Evolutionary conservation across 2,329 filamentous ascomycete genomes (phyloP), one percentile per base, ranked within the genome.

Genomic region (Trichoderma endophyticum): DNA sequence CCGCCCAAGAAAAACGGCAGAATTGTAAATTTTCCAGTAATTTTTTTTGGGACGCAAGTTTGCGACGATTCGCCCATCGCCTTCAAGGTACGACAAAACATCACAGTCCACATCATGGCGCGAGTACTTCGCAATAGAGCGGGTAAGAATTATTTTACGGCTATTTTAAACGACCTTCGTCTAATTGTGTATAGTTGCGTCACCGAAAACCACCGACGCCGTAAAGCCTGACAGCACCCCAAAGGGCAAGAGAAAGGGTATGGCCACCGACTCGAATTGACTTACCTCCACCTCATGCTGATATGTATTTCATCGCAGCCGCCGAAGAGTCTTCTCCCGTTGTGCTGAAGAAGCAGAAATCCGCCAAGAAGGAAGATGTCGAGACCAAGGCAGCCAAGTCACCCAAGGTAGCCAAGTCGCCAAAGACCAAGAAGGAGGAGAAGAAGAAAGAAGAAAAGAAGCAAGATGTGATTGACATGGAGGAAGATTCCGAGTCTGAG

Each of bases 311-410:
- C 15, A 51, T 21, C 12, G 8, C 71, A 84, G 83, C 84, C n/a
- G 76, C 80, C 73, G 84, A 85, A 36, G 83, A 85, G 76, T 77
- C 81, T n/a, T 84, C 83, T 6, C 83, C 83, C 59, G 80, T 83
- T 70, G 80, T 81, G 21, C 68, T 79, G 66, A 86, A 86, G 79
- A 86, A 86, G 79, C 77, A 84, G 70, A 86, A 85, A 76, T 78
- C 84, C 61, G 79, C 77, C 18, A 83, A 83, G 77, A 80, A 81
- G 71, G 76, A 74, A 36, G 72, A 76, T 15, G 63, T 71, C 14
- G 76, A 76, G 63, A 75, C 73, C 62, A 84, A 88, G 73, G 76
- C 82, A 32, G 73, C 75, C 48, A 54, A 54, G 48, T 24, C 48
- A 24, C n/a, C 48, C 48, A 54, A 54, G 48, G n/a, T 21, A 21